Evolutionary conservation across 495 filamentous ascomycete genomes (phyloP), one percentile per base, ranked within the genome.

Genomic region (Aspergillus egyptiacus): DNA sequence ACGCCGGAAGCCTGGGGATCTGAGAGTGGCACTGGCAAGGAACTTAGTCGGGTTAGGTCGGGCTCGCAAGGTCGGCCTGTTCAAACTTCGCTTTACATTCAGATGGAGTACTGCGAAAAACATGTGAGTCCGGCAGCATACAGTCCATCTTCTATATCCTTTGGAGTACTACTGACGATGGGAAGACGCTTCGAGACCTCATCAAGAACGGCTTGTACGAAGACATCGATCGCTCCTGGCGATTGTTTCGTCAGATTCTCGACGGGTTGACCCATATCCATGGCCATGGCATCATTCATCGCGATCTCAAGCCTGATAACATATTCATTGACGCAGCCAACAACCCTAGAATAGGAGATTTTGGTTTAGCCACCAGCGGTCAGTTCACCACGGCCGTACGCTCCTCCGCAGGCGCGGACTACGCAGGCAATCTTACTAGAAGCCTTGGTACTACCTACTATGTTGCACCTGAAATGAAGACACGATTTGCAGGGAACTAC

Each of bases 21-120:
- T n/a, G 62, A 51, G 47, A 60, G 61, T 33, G 59, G 48, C 15
- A 52, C 57, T 1, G 53, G 55, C 15, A 57, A 42, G 32, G 66
- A 68, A 27, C 43, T 68, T 17, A 67, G 63, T 46, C 59, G 59
- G 7, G 51, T 59, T 41, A 63, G 60, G 34, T 72, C 69, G 10
- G 66, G 67, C 32, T 70, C 72, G 13, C 62, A 72, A 46, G 56
- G 59, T 15, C 42, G 73, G 23, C 66, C 74, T 6, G 58, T 74
- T 20, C 71, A 72, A 38, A 79, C 79, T 6, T 81, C 79, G 1
- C 75, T 91, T 0, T 91, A 90, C 60, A 91, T 91, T 51, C 85
- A 87, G 53, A 98, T 98, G 93, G 91, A 97, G 58, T 96, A 95
- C 60, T 97, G 94, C 61, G 93, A 96, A 62, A 90, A 87, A 57